Conservation (phyloP, 1,284 basidiomycete species). For the Cutaneotrichosporon mucoides region DNA sequence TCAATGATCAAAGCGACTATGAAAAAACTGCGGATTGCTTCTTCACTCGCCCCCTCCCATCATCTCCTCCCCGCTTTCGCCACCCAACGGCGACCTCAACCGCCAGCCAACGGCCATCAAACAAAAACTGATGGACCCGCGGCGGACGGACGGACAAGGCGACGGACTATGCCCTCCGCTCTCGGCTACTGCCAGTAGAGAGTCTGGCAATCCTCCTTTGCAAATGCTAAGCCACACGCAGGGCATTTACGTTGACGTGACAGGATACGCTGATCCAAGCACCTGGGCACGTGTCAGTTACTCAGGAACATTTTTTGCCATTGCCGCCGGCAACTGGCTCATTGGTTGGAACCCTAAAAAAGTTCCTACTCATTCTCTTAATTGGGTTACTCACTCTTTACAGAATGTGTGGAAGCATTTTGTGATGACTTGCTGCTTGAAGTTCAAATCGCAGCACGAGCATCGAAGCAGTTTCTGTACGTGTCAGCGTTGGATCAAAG, state of each 20-base stretch:
- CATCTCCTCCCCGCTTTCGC: no score
- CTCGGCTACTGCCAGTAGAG: conserved; percentile 71
- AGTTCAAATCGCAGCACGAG: conserved; percentile 78
- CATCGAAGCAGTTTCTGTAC: conserved; percentile 79
- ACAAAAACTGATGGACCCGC: no score
- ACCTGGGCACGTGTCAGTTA: conserved; percentile 32
- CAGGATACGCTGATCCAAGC: conserved; percentile 80
- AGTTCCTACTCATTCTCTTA: no score
- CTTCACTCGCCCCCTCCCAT: no score
- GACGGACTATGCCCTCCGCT: no score
- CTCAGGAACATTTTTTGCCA: background rate
- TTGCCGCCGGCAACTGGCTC: conserved; percentile 3
- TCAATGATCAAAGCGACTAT: no score
- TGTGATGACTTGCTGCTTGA: conserved; percentile 80
- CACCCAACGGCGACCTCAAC: no score
- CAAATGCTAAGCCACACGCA: conserved; percentile 79
- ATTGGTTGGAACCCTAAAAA: no score
- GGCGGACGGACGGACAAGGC: no score
- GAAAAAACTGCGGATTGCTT: no score
- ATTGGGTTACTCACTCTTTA: conserved; percentile 54
- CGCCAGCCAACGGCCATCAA: no score
- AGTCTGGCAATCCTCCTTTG: conserved; percentile 77
- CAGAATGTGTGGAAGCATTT: conserved; percentile 79
- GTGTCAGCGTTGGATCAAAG: background rate
- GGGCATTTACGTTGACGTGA: conserved; percentile 96